These are phyloP conservation scores for Cyberlindnera galapagoensis DNA, from an alignment of 805 yeast genomes.

Conservation along the genomic window DNA sequence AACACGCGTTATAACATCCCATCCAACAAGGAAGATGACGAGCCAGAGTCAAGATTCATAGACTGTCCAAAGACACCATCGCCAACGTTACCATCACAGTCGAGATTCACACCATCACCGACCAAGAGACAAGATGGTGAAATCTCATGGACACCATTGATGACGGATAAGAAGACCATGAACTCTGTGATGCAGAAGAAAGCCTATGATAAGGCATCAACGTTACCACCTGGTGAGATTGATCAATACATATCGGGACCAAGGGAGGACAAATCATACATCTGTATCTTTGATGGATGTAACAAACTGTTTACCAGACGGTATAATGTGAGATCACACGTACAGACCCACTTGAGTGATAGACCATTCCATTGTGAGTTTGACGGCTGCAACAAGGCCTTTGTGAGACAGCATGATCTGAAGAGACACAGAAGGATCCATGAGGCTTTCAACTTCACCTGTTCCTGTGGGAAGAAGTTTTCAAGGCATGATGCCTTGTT, in stretches of 20 bases:
- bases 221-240: constrained; percentile 83
- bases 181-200: constrained; percentile 14
- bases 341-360: constrained; percentile 93
- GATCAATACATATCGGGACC: constrained; percentile 83
- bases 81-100: constrained; percentile 36
- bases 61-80: constrained; percentile 36
- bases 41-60: constrained; percentile 28
- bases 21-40: constrained; percentile 12
- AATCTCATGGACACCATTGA: constrained; percentile 22
- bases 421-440: constrained; percentile 88
- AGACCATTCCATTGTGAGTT: constrained; percentile 76
- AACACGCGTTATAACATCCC: too few species aligned
- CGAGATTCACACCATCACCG: constrained; percentile 19
- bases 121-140: constrained; percentile 11
- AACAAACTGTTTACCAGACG: constrained; percentile 80
- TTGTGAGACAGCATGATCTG: constrained; percentile 93
- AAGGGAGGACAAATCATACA: constrained; percentile 59
- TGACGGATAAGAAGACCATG: constrained; percentile 10
- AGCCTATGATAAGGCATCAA: constrained; percentile 35
- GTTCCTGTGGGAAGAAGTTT: constrained; percentile 94
- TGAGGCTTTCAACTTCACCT: constrained; percentile 58
- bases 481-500: constrained; percentile 84
- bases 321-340: constrained; percentile 90
- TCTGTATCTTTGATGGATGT: constrained; percentile 73
- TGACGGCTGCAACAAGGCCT: constrained; percentile 67